Conservation (phyloP, 345 rosid genomes). For the Jatropha curcas region DNA sequence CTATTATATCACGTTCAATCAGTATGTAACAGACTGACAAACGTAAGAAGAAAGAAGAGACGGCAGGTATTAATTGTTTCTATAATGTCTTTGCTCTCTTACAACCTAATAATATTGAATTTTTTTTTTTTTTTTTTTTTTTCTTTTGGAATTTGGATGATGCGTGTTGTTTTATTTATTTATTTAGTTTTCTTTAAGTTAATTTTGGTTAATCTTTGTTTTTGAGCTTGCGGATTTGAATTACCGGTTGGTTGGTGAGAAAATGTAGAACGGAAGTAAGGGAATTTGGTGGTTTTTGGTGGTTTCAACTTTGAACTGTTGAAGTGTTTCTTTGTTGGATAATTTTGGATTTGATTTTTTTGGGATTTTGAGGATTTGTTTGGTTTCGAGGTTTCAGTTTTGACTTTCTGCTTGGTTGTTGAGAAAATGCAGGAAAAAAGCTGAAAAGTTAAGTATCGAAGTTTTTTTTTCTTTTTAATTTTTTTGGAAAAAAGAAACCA, state of each 20-base stretch:
- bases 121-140: not conserved
- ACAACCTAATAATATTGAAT: constrained; percentile 13
- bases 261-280: not conserved
- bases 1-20: no score
- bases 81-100: no score
- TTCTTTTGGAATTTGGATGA: not conserved
- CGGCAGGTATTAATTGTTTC: no score
- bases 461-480: not conserved
- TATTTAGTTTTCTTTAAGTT: not conserved
- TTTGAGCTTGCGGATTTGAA: constrained; percentile 12
- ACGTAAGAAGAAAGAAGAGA: no score
- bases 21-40: no score
- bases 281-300: constrained; percentile 4
- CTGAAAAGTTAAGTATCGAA: constrained; percentile 1
- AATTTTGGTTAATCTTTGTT: not conserved
- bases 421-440: not conserved
- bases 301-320: not conserved
- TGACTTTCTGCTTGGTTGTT: constrained; percentile 6
- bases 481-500: not conserved
- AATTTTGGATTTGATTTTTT: constrained; percentile 2
- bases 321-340: not conserved
- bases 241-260: constrained; percentile 4
- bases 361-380: constrained; percentile 4
- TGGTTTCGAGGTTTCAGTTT: constrained; percentile 5
- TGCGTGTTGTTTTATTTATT: no score